Evolutionary conservation across 2,329 filamentous ascomycete species (phyloP).

Genomic region (Beauveria bassiana): DNA sequence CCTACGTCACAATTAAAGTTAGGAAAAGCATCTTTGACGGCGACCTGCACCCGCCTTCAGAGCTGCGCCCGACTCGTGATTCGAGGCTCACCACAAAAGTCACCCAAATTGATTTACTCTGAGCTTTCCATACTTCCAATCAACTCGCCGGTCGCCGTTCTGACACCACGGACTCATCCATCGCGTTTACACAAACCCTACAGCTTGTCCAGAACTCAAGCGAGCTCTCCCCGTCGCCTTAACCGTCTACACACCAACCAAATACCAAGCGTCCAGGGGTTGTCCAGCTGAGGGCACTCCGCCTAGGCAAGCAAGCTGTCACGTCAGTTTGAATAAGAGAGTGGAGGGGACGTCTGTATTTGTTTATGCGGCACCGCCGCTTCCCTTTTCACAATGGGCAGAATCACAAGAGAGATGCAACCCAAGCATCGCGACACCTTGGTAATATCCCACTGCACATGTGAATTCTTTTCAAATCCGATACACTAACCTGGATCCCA

Average conservation of each 20-base stretch:
- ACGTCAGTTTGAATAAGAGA: constrained; percentile 33
- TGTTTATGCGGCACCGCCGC: constrained; percentile 51
- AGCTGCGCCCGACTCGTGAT: constrained; percentile 16
- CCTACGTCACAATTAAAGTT: constrained; percentile 13
- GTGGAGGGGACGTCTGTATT: constrained; percentile 50
- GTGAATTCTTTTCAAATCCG: background rate
- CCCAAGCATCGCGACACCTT: constrained; percentile 59
- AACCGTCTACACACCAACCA: constrained; percentile 1
- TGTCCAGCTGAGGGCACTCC: constrained; percentile 27
- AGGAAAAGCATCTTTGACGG: constrained; percentile 28
- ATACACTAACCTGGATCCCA: constrained; percentile 17
- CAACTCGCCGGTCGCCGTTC: background rate
- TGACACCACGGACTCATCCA: background rate
- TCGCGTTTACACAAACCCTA: background rate
- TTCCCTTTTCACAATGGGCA: constrained; percentile 53
- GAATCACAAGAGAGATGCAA: constrained; percentile 61
- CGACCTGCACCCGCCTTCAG: constrained; percentile 35
- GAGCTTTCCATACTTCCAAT: background rate
- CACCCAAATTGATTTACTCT: background rate
- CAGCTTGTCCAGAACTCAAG: background rate
- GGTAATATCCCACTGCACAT: constrained; percentile 36
- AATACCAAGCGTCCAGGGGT: constrained; percentile 17
- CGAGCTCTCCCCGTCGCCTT: background rate
- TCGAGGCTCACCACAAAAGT: background rate
- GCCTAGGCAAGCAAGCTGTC: constrained; percentile 27